These are phyloP conservation scores for Sporisorium exsertum DNA, from an alignment of 1,284 basidiomycete species.

Conservation along the genomic window DNA sequence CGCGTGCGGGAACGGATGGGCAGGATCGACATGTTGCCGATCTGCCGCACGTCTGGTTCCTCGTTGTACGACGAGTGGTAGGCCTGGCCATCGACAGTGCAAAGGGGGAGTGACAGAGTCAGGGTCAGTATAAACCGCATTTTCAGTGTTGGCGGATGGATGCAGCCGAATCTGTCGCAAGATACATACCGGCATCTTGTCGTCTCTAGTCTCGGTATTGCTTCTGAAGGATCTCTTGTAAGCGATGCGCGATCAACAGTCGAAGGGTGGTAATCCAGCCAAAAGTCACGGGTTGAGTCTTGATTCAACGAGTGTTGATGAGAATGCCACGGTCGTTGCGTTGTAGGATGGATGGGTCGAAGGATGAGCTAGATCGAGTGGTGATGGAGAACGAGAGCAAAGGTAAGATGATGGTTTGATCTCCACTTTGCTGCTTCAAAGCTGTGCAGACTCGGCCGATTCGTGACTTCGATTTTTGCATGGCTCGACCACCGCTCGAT, in stretches of 20 bases:
- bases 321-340: background rate
- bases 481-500: conserved; percentile 9
- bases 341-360: background rate
- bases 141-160: background rate
- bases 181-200: conserved; percentile 5
- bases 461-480: conserved; percentile 4
- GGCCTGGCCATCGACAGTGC: conserved; percentile 34
- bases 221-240: background rate
- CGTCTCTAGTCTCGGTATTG: background rate
- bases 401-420: conserved; percentile 1
- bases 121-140: no score
- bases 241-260: background rate
- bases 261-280: background rate
- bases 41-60: conserved; percentile 80
- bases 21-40: conserved; percentile 90
- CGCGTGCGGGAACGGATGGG: conserved; percentile 91
- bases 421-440: conserved; percentile 5
- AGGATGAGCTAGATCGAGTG: background rate
- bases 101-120: background rate
- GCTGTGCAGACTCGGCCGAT: background rate
- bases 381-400: background rate
- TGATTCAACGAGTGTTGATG: background rate
- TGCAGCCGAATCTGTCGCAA: no score
- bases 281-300: background rate
- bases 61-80: conserved; percentile 98